These are phyloP conservation scores for Bigelowiella natans DNA, from an alignment of 78 protist species.

Conservation along the genomic window DNA sequence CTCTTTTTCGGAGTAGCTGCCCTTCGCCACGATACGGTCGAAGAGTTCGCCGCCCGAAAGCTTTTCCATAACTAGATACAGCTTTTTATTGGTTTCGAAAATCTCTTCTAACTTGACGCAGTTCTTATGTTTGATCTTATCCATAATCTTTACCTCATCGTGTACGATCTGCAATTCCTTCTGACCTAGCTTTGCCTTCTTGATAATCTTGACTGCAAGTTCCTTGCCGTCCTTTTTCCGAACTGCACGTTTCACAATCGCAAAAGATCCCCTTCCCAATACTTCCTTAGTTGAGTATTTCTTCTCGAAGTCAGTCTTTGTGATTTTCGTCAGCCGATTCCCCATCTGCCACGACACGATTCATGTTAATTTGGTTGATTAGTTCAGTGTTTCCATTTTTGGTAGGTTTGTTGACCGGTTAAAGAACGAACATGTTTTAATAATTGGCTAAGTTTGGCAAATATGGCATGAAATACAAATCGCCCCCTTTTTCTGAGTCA, in stretches of 20 bases:
- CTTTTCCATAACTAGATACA: conserved; percentile 11
- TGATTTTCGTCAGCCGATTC: background rate
- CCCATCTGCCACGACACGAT: too few relatives aligned
- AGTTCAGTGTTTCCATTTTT: too few relatives aligned
- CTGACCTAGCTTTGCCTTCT: background rate
- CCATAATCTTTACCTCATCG: background rate
- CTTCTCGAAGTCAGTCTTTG: background rate
- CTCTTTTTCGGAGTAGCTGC: conserved; percentile 6
- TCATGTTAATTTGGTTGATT: too few relatives aligned
- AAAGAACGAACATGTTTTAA: too few relatives aligned
- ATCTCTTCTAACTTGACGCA: background rate
- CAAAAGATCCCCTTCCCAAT: background rate
- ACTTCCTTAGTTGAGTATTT: background rate
- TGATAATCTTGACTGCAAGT: background rate
- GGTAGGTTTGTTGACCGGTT: too few relatives aligned
- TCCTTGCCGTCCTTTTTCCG: conserved; percentile 6
- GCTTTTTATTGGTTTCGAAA: background rate
- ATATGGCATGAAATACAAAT: too few relatives aligned
- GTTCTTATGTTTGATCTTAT: background rate
- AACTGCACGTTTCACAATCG: background rate
- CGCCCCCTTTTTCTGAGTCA: too few relatives aligned
- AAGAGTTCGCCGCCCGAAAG: conserved; percentile 30
- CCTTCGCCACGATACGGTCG: conserved; percentile 21
- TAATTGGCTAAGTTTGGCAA: too few relatives aligned
- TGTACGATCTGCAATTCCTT: background rate